These are phyloP conservation scores for slime mould (Dictyostelium discoideum) DNA, from an alignment of 78 protist species.

Conservation along the genomic window DNA sequence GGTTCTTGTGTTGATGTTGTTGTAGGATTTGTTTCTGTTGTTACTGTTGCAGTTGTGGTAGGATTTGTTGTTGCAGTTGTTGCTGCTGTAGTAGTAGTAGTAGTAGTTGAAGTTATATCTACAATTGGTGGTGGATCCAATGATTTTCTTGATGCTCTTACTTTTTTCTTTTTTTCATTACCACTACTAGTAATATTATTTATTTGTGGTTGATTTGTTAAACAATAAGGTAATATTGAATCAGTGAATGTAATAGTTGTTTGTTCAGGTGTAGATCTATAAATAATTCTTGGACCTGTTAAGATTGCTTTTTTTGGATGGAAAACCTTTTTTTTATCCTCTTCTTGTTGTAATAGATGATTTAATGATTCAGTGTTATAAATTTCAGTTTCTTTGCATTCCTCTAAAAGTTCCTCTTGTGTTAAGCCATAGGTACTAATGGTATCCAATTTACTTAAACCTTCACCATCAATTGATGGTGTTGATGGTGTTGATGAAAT, in stretches of 20 bases:
- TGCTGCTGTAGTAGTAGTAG: neutral
- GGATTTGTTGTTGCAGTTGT: neutral
- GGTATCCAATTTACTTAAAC: neutral
- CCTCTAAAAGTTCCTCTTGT: constrained; percentile 44
- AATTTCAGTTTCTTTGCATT: constrained; percentile 45
- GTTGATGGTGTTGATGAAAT: constrained; percentile 34
- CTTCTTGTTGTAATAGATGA: constrained; percentile 40
- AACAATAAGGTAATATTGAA: constrained; percentile 24
- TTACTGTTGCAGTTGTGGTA: neutral
- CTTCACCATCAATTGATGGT: neutral
- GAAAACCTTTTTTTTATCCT: constrained; percentile 2
- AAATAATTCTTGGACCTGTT: constrained; percentile 56
- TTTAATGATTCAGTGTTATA: constrained; percentile 40
- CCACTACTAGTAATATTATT: neutral
- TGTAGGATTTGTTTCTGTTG: neutral
- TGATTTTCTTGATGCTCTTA: neutral
- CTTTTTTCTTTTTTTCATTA: neutral
- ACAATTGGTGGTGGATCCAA: neutral
- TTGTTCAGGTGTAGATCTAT: neutral
- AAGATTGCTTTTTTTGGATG: constrained; percentile 12
- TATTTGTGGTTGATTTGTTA: neutral
- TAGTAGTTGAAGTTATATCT: neutral
- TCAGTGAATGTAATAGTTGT: constrained; percentile 54
- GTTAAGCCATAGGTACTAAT: neutral
- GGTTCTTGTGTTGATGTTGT: neutral